Base-by-base conservation (phyloP, 2,329 filamentous ascomycete species). In the Chaetothyriales sp. region DNA sequence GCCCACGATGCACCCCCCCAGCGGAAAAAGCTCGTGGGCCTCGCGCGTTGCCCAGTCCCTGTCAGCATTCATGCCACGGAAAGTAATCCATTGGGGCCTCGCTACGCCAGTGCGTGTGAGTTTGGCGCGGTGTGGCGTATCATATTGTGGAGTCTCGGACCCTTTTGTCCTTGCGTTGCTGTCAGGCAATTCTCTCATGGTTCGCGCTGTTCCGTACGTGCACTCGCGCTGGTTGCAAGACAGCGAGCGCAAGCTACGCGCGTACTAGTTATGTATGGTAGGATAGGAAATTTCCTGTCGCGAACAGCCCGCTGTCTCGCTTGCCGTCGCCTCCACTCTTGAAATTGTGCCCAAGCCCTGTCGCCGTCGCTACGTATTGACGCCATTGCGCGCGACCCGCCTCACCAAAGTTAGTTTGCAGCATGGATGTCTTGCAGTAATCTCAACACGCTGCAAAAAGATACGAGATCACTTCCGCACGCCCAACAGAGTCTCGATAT, bases 401-500 rank as follows among this genome's bases (percentile, higher is more conserved):
- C 10, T 40, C 13, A 40, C 10, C 33, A 40, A 15, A 40, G 7
- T 40, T 40, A 40, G 33, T 15, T 15, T 40, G 15, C 33, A 40
- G 4, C 33, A 40, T 40, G 4, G 10, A 40, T 40, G 33, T 40
- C 33, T 40, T 15, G 33, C 13, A 15, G 33, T 15, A 40, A 40
- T 40, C 33, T 40, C 33, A 40, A 9, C 29, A 33, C 29, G 8
- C 29, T 10, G 10, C 7, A 40, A 15, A 15, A 10, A 15, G 33
- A 40, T 40, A 40, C 33, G 33, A 40, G 33, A 40, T 53, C 47
- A 59, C 15, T 25, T 25, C 22, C 22, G 22, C 22, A 25, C 22
- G 22, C 46, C 46, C 48, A 61, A 45, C 50, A 62, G 44, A 45
- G 54, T 56, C 59, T 65, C 63, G 56, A 64, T 63, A 57, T 65